A percentile compares a stretch with the other conserved stretches of the same genome.
phyloP scores from a whole-genome alignment of 116 monocot genomes.

The Dioscorea cayenensis region DNA sequence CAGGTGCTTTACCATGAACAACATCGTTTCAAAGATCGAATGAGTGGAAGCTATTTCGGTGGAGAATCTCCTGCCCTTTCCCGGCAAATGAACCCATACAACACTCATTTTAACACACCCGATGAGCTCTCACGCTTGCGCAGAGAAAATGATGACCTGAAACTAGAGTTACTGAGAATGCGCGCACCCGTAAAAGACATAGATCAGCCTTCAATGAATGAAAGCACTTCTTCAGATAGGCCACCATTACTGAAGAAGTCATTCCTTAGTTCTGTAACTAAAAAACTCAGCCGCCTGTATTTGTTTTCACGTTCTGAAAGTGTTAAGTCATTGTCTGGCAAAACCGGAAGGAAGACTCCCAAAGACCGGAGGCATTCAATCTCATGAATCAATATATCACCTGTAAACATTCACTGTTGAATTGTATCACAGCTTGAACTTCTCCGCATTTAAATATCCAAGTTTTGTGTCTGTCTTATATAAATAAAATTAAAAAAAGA shows the following conservation, averaged over 20 bases:
- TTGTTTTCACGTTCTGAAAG: conserved; percentile 41
- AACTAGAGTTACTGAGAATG: conserved; percentile 55
- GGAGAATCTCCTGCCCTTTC: conserved; percentile 38
- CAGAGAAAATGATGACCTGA: conserved; percentile 70
- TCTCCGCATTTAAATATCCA: too few species aligned
- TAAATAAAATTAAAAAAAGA: too few species aligned
- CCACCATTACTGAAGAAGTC: conserved; percentile 73
- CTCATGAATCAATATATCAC: conserved; percentile 31
- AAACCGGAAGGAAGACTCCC: conserved; percentile 30
- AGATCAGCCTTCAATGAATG: conserved; percentile 8
- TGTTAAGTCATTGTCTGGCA: conserved; percentile 12
- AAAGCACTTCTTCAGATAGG: conserved; percentile 19
- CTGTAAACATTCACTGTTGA: background rate
- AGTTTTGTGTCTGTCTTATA: too few species aligned
- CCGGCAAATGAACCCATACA: conserved; percentile 13
- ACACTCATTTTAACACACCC: background rate
- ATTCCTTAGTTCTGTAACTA: conserved; percentile 51
- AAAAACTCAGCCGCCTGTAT: conserved; percentile 58
- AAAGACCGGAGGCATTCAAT: conserved; percentile 82
- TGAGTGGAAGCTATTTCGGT: conserved; percentile 16
- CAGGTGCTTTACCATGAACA: conserved; percentile 78
- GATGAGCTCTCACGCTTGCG: conserved; percentile 53
- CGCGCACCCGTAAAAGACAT: conserved; percentile 38
- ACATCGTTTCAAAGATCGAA: conserved; percentile 40
- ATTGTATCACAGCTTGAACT: too few species aligned